phyloP scores from a whole-genome alignment of 192 early-diverging fungal species.

The Mortierella alpina region DNA sequence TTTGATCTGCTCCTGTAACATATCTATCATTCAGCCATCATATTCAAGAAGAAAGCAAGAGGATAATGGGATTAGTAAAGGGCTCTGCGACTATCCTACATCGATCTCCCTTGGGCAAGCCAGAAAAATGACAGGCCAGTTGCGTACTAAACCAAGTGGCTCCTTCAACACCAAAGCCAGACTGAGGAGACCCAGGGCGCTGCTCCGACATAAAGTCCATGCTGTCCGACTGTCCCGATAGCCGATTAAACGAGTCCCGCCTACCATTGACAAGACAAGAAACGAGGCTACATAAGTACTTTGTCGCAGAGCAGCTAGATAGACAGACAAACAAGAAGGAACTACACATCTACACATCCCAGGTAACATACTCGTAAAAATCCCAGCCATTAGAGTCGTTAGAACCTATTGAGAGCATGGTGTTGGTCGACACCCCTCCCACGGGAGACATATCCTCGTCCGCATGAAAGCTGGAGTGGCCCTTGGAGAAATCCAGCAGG shows the following conservation, averaged over 20 bases:
- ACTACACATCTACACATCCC: not conserved
- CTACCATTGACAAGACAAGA: not conserved
- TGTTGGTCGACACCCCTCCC: slow-evolving; percentile 20
- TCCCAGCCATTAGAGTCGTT: slow-evolving; percentile 42
- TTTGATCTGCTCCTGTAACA: slow-evolving; percentile 38
- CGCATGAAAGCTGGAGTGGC: slow-evolving; percentile 27
- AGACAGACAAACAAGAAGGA: not conserved
- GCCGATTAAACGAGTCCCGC: slow-evolving; percentile 21
- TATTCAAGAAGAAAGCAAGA: too few relatives aligned
- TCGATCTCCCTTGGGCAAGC: too few relatives aligned
- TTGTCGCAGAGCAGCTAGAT: not conserved
- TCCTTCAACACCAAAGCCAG: slow-evolving; percentile 27
- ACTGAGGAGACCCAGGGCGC: slow-evolving; percentile 1
- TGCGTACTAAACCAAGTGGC: slow-evolving; percentile 34
- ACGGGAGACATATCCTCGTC: slow-evolving; percentile 40
- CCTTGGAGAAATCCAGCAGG: slow-evolving; percentile 42
- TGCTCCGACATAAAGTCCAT: slow-evolving; percentile 16
- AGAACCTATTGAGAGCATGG: slow-evolving; percentile 39
- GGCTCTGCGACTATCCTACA: too few relatives aligned
- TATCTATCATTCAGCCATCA: slow-evolving; percentile 1
- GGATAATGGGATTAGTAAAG: too few relatives aligned
- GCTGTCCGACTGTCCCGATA: slow-evolving; percentile 24
- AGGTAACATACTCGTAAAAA: slow-evolving; percentile 31
- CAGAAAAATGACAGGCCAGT: not conserved
- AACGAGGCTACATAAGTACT: not conserved